phyloP scores from a whole-genome alignment of 441 rosid genomes.

The Hypseocharis bilobata region DNA sequence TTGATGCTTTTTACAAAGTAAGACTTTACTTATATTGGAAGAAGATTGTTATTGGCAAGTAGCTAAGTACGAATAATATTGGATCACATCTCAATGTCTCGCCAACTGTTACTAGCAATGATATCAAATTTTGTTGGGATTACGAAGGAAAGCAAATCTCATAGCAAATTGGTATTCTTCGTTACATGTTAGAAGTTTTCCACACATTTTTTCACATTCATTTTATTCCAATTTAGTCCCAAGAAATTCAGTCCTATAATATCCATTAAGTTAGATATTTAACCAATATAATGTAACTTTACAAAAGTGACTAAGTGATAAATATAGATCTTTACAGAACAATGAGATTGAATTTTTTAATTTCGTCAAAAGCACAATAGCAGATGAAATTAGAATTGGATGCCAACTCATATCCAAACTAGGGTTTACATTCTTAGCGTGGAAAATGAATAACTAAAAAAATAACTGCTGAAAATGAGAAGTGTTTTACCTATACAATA shows the following conservation, averaged over 20 bases:
- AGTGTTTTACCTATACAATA: constrained; percentile 68
- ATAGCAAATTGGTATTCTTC: too few species aligned
- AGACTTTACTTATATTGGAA: too few species aligned
- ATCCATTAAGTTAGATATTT: background rate
- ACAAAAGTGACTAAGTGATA: background rate
- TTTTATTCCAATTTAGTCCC: background rate
- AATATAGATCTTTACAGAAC: background rate
- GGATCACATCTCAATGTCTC: too few species aligned
- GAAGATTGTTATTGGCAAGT: too few species aligned
- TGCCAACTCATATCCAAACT: background rate
- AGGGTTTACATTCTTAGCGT: background rate
- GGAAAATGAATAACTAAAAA: background rate
- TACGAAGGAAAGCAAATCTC: too few species aligned
- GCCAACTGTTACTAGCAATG: too few species aligned
- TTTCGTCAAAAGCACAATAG: background rate
- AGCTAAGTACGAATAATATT: too few species aligned
- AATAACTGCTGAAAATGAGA: background rate
- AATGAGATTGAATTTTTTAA: background rate
- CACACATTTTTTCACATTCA: too few species aligned
- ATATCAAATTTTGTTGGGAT: too few species aligned
- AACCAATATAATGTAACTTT: background rate
- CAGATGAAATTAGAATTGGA: background rate
- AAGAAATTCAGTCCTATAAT: background rate
- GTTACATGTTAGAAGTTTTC: too few species aligned
- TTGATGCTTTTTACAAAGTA: too few species aligned